Evolutionary conservation across 805 yeast species (phyloP), one percentile per base, ranked within the genome.

Genomic region (Blastobotrys americana): DNA sequence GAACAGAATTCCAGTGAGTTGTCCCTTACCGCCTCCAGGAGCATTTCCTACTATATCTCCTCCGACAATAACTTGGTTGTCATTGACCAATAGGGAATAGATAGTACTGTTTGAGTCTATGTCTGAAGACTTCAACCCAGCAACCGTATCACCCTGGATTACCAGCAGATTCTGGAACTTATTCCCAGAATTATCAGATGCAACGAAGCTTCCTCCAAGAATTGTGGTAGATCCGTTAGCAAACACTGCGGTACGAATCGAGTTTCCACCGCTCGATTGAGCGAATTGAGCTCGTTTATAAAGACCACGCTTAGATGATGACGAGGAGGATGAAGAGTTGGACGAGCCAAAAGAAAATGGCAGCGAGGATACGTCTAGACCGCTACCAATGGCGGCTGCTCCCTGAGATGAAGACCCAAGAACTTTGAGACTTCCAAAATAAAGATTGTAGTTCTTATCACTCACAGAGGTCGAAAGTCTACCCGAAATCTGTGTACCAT

Each of bases 181-280:
- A 0, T 58, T 48, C 8, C 55, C 59, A 3, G 54, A 54, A 3
- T 59, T 50, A 28, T 58, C 47, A n/a, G 34, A 34, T 5, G 69
- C 68, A 5, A 55, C 58, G 55, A 81, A 79, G 2, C 65, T 60
- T 17, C 90, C 93, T 5, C 84, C 88, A 40, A 83, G 61, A 0
- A 75, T 73, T 34, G 79, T 64, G 8, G 72, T 48, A 0, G 79
- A 58, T 9, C 66, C 65, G 57, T 84, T 81, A 39, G 71, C 53
- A 49, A 60, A 71, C 1, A 61, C 51, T 10, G 74, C 78, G 42
- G 58, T 49, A 41, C 59, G 51, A 19, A 71, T 47, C 1, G 53
- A 27, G 38, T 60, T 55, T 16, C 38, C 55, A 21, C 2, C 39
- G n/a, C 23, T 25, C 15, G 44, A n/a, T n/a, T 27, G 21, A n/a